Evolutionary conservation across 176 grass and related monocot genomes (phyloP).

Genomic region (Zizania latifolia): DNA sequence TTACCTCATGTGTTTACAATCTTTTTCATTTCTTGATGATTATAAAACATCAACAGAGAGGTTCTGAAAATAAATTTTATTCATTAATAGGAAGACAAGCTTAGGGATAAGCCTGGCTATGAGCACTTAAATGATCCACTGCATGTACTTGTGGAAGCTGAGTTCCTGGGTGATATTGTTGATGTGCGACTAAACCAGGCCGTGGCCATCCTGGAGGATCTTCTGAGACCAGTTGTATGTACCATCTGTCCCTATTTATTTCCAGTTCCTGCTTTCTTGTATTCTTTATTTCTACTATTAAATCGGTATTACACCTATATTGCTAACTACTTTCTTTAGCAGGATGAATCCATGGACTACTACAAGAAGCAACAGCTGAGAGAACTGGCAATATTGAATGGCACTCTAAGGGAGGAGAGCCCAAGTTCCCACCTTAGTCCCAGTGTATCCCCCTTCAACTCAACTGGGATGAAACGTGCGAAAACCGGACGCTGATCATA

Average conservation of each 20-base stretch:
- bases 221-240: conserved; percentile 87
- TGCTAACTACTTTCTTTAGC: background rate
- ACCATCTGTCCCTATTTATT: background rate
- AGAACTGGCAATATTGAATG: conserved; percentile 91
- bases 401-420: conserved; percentile 83
- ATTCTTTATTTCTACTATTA: conserved; percentile 11
- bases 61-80: conserved; percentile 9
- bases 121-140: conserved; percentile 94
- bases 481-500: conserved; percentile 63
- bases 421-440: conserved; percentile 68
- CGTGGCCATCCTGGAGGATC: conserved; percentile 75
- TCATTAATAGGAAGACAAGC: conserved; percentile 73
- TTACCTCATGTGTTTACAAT: background rate
- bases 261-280: background rate
- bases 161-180: conserved; percentile 62
- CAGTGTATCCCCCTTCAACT: conserved; percentile 77
- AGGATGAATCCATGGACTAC: conserved; percentile 93
- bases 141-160: conserved; percentile 82
- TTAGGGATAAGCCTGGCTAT: conserved; percentile 91
- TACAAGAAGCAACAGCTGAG: conserved; percentile 94
- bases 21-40: background rate
- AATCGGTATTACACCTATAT: background rate
- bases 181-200: conserved; percentile 77
- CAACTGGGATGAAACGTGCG: conserved; percentile 72
- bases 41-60: background rate